Evolutionary conservation across 768 basidiomycete species (phyloP).

Genomic region (Pleurotus cornucopiae): DNA sequence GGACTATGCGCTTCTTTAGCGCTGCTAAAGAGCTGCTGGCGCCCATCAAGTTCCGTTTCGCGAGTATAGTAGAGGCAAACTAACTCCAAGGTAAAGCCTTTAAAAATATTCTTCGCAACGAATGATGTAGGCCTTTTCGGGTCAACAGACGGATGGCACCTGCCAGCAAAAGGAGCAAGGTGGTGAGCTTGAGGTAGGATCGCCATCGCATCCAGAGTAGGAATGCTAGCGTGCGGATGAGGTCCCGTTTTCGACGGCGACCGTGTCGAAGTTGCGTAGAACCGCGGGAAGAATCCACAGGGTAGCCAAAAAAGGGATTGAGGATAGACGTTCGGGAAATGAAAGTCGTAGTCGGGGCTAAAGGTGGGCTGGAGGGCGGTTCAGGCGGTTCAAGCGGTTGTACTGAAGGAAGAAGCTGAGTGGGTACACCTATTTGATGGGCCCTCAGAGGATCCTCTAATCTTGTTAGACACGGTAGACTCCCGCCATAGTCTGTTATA

Average conservation of each 20-base stretch:
- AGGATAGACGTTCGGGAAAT: slow-evolving; percentile 54
- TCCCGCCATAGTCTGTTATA: slow-evolving; percentile 64
- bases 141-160: slow-evolving; percentile 23
- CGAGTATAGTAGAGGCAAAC: neutral
- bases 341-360: slow-evolving; percentile 20
- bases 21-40: neutral
- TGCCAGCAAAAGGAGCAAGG: slow-evolving; percentile 27
- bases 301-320: slow-evolving; percentile 79
- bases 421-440: slow-evolving; percentile 8
- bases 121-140: slow-evolving; percentile 12
- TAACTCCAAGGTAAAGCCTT: neutral
- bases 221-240: slow-evolving; percentile 53
- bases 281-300: slow-evolving; percentile 34
- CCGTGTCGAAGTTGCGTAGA: slow-evolving; percentile 50
- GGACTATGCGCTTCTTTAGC: neutral
- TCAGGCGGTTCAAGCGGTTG: slow-evolving; percentile 9
- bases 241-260: slow-evolving; percentile 65
- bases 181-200: slow-evolving; percentile 30
- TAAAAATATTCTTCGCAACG: neutral
- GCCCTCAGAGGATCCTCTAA: slow-evolving; percentile 47
- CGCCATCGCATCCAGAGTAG: slow-evolving; percentile 71
- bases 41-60: neutral
- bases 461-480: slow-evolving; percentile 44
- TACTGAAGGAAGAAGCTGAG: slow-evolving; percentile 3
- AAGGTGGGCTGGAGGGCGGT: slow-evolving; percentile 13